Evolutionary conservation across 306 rosid genomes (phyloP), one percentile per base, ranked within the genome.

Genomic region (Trichosanthes cucumerina): DNA sequence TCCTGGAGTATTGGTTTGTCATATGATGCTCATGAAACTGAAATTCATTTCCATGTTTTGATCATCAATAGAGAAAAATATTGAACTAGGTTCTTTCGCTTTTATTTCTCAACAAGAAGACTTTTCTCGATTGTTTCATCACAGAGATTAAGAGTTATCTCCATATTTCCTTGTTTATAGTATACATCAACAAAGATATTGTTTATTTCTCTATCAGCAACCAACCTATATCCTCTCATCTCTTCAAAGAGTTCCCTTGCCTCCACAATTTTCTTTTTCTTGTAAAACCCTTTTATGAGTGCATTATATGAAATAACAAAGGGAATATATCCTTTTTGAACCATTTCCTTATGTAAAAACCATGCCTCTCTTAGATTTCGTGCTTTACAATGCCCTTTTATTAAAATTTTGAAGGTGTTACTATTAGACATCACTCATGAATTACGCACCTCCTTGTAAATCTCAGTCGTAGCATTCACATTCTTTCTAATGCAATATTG

Each of bases 311-410:
- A 84, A 85, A 85, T 76, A 31, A 90, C 85, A 1, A 91, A 80
- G 34, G 86, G 89, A 82, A 64, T 65, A 80, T 86, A 89, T 59
- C 96, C 93, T 59, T 87, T 90, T 39, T 81, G 92, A 66, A 78
- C 82, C 97, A 93, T 90, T 79, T 89, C 93, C 81, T 84, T 84
- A 53, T 82, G 84, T 81, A 93, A 85, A 81, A 83, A 90, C 90
- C 89, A 88, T 43, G 96, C 96, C 86, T 92, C 96, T 84, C 90
- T 93, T 92, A 91, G 89, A 76, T 93, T 90, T 79, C 98, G 87
- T 49, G 90, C 89, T 79, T 91, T 91, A 78, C 97, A 91, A 63
- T 91, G 98, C 79, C 97, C 98, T 81, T 84, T 91, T 81, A 93
- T 89, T 83, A 91, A 84, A 85, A 90, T 90, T 79, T 93, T 90